Conservation (phyloP, 1,284 basidiomycete genomes). For the Heterobasidion annosum region DNA sequence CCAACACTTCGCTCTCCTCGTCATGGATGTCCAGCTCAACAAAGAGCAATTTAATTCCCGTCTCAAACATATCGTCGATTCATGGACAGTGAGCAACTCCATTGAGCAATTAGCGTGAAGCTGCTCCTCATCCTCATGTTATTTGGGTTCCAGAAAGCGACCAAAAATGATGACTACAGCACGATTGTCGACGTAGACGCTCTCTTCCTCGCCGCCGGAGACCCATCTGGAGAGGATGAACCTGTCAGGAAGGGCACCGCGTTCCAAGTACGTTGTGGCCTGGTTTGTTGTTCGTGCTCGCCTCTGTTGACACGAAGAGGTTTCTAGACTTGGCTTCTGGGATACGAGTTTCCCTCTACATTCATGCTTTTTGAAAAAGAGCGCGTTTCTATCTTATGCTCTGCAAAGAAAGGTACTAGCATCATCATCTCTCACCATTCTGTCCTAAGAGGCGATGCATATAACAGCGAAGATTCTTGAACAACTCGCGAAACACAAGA, state of each 20-base stretch:
- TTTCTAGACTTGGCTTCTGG: slow-evolving; percentile 84
- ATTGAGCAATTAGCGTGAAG: not conserved
- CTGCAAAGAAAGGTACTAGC: slow-evolving; percentile 75
- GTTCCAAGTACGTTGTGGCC: slow-evolving; percentile 59
- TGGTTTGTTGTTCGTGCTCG: not conserved
- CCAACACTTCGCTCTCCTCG: slow-evolving; percentile 6
- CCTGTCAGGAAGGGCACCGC: slow-evolving; percentile 84
- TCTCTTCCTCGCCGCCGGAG: slow-evolving; percentile 74
- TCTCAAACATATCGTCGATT: slow-evolving; percentile 56
- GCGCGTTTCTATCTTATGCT: slow-evolving; percentile 77
- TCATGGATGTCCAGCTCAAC: slow-evolving; percentile 40
- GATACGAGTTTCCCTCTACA: slow-evolving; percentile 95
- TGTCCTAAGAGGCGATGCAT: slow-evolving; percentile 6
- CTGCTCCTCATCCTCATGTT: not conserved
- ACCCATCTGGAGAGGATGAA: slow-evolving; percentile 77
- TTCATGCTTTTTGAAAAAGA: slow-evolving; percentile 77
- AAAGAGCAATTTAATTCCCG: slow-evolving; percentile 53
- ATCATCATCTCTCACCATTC: not conserved
- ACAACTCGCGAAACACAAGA: slow-evolving; percentile 51
- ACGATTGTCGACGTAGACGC: slow-evolving; percentile 61
- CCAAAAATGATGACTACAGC: slow-evolving; percentile 61
- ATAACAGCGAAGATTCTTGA: slow-evolving; percentile 64
- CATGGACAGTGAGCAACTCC: slow-evolving; percentile 61
- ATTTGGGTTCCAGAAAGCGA: slow-evolving; percentile 36
- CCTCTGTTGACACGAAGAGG: not conserved